Evolutionary conservation across 2,329 filamentous ascomycete species (phyloP), one percentile per base, ranked within the genome.

Genomic region (Colletotrichum musicola): DNA sequence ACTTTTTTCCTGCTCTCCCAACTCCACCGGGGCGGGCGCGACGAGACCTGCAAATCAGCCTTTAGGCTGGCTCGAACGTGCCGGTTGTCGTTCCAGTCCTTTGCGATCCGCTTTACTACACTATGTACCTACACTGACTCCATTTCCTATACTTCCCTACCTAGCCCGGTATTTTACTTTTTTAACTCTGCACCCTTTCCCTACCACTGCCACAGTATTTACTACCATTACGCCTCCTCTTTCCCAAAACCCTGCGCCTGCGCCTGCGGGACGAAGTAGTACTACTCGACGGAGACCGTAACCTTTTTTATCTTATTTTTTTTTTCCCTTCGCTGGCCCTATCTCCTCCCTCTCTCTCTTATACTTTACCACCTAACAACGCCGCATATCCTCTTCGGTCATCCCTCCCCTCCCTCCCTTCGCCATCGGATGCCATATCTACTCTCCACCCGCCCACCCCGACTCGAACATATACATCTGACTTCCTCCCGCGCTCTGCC

Each of bases 11-110:
- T 62, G 44, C 62, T 61, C 65, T 66, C 56, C 56, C 49, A 59
- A 67, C 56, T 67, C 62, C 62, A 67, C 62, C 50, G 44, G 55
- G 22, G 22, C 62, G 51, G 62, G 50, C 62, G 56, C 58, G 56
- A 62, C 67, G 67, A 69, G 57, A 51, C 62, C 46, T 67, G 67
- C 67, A 69, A 62, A 69, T 67, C 67, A 62, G 51, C 67, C 56
- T 69, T 51, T 54, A 35, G 67, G 44, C 66, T 69, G 67, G 44
- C 66, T 69, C 66, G 66, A 69, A 67, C 63, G 66, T 57, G 57
- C 62, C 56, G 66, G 67, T 66, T 46, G 46, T 67, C 67, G 63
- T 69, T 69, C 67, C 67, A 69, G 56, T 61, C 46, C 30, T 42
- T 58, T 46, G 58, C 54, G 54, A 68, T 68, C 65, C 65, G 60